These are phyloP conservation scores for Annulohypoxylon bovei DNA, from an alignment of 495 filamentous ascomycete species.

Conservation along the genomic window DNA sequence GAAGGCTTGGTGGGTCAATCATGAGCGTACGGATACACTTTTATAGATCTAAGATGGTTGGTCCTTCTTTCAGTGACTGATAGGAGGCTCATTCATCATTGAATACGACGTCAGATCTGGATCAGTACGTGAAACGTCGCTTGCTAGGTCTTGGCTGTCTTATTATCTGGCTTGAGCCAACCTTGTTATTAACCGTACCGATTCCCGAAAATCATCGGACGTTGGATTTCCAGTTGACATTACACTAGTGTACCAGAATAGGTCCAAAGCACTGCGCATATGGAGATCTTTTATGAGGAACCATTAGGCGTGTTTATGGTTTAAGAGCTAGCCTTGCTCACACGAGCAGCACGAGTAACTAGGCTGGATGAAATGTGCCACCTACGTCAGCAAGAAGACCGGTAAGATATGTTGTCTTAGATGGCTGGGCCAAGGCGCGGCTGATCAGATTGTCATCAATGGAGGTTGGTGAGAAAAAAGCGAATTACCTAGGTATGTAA, in stretches of 20 bases:
- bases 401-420: constrained; percentile 17
- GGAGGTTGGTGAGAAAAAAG: not conserved
- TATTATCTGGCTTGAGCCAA: constrained; percentile 28
- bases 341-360: not conserved
- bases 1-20: not conserved
- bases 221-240: not conserved
- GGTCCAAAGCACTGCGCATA: constrained; percentile 25
- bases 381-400: constrained; percentile 33
- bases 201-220: constrained; percentile 17
- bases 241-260: not conserved
- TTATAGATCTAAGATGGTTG: constrained; percentile 17
- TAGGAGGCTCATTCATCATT: constrained; percentile 27
- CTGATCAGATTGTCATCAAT: constrained; percentile 18
- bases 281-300: not conserved
- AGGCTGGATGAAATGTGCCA: not conserved
- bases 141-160: constrained; percentile 22
- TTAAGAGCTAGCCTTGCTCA: not conserved
- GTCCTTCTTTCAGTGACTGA: constrained; percentile 26
- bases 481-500: not conserved
- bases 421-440: constrained; percentile 36
- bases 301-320: not conserved
- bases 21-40: not conserved
- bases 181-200: constrained; percentile 16
- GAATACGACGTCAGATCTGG: constrained; percentile 40
- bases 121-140: constrained; percentile 22